phyloP scores from a whole-genome alignment of 495 filamentous ascomycete species.

The Penicillium psychrofluorescens region DNA sequence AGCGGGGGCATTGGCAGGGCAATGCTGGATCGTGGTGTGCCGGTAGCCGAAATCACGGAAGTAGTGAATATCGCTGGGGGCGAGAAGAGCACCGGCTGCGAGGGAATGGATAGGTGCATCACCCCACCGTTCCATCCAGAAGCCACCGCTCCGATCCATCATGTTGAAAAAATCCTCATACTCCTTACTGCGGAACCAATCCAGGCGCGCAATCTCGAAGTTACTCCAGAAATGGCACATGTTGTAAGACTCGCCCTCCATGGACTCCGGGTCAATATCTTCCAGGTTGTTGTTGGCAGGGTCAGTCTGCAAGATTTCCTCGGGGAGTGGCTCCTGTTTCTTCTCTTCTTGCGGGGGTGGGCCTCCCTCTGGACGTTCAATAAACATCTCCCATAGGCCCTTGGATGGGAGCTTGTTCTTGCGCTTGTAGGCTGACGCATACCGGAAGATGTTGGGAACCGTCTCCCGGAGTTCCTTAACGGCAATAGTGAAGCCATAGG shows the following conservation, averaged over 20 bases:
- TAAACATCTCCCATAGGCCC: slow-evolving; percentile 98
- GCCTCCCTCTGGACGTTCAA: slow-evolving; percentile 60
- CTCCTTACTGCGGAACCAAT: slow-evolving; percentile 92
- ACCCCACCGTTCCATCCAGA: slow-evolving; percentile 99
- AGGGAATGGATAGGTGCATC: slow-evolving; percentile 98
- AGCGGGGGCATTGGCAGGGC: slow-evolving; percentile 89
- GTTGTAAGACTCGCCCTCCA: slow-evolving; percentile 98
- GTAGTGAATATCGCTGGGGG: slow-evolving; percentile 85
- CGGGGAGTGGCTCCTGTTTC: slow-evolving; percentile 64
- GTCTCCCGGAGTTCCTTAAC: slow-evolving; percentile 98
- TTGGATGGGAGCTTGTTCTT: slow-evolving; percentile 84
- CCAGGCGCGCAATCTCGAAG: slow-evolving; percentile 92
- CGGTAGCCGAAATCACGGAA: slow-evolving; percentile 99
- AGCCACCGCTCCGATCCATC: slow-evolving; percentile 97
- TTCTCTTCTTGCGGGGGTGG: slow-evolving; percentile 54
- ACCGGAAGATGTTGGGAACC: slow-evolving; percentile 97
- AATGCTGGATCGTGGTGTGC: slow-evolving; percentile 98
- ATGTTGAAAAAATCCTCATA: slow-evolving; percentile 99
- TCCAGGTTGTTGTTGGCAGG: slow-evolving; percentile 63
- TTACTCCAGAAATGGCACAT: slow-evolving; percentile 99
- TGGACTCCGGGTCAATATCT: slow-evolving; percentile 83
- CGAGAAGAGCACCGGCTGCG: slow-evolving; percentile 81
- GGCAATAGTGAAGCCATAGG: slow-evolving; percentile 97
- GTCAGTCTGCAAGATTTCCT: slow-evolving; percentile 74
- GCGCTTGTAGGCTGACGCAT: slow-evolving; percentile 98